A percentile compares a stretch with the other conserved stretches of the same genome.
These are phyloP conservation scores for Zangia roseola DNA, from an alignment of 768 basidiomycete genomes.

Conservation along the genomic window DNA sequence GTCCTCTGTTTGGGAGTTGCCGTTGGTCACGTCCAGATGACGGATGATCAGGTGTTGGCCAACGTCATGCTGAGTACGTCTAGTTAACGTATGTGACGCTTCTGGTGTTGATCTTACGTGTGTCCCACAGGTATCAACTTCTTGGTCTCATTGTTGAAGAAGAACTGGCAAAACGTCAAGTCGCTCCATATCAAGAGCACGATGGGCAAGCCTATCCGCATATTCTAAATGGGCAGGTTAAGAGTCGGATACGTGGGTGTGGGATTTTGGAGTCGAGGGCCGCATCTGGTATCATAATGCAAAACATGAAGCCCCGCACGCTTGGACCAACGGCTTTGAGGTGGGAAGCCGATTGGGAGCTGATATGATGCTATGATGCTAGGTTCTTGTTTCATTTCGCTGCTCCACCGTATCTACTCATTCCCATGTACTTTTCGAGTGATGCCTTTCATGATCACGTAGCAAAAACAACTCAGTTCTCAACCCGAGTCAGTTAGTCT, in stretches of 20 bases:
- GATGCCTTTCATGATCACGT: conserved; percentile 10
- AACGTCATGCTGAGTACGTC: conserved; percentile 95
- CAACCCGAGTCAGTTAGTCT: conserved; percentile 2
- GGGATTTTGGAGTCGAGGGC: conserved; percentile 17
- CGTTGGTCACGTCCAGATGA: conserved; percentile 97
- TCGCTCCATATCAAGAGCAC: conserved; percentile 98
- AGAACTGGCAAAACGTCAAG: conserved; percentile 99
- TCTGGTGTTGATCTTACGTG: conserved; percentile 3
- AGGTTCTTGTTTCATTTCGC: conserved; percentile 19
- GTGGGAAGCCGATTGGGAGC: conserved; percentile 87
- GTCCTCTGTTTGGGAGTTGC: conserved; percentile 99
- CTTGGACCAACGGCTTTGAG: conserved; percentile 88
- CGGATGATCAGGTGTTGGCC: conserved; percentile 91
- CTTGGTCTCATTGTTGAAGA: conserved; percentile 98
- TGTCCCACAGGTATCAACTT: conserved; percentile 89
- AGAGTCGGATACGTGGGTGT: conserved; percentile 13
- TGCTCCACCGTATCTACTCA: conserved; percentile 9
- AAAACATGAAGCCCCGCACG: conserved; percentile 97
- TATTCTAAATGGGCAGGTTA: conserved; percentile 59
- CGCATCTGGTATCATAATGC: conserved; percentile 58
- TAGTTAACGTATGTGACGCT: background rate
- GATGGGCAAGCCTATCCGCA: conserved; percentile 97
- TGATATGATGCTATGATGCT: conserved; percentile 48
- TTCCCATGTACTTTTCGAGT: conserved; percentile 23
- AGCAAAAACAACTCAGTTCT: background rate